phyloP scores from a whole-genome alignment of 139 green algal genomes.

The Micromonas commoda region DNA sequence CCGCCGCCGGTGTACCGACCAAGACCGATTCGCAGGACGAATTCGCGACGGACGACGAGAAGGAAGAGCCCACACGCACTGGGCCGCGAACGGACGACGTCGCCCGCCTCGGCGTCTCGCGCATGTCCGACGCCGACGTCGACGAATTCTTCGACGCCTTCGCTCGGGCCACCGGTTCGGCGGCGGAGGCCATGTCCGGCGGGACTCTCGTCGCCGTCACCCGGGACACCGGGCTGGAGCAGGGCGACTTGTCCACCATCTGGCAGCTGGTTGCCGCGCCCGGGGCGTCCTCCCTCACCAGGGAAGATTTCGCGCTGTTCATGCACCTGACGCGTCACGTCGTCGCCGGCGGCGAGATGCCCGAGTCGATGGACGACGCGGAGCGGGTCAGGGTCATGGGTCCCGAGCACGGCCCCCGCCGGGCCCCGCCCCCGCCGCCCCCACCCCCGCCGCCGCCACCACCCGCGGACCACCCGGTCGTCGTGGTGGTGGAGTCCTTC shows the following conservation, averaged over 20 bases:
- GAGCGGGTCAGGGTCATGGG: neutral
- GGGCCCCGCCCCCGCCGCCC: too few relatives aligned
- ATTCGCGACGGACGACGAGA: neutral
- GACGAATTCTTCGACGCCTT: neutral
- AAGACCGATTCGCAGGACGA: neutral
- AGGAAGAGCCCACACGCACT: too few relatives aligned
- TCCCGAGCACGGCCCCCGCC: neutral
- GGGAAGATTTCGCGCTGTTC: conserved; percentile 7
- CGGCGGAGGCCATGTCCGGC: neutral
- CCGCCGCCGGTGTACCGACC: too few relatives aligned
- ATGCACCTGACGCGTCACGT: conserved; percentile 16
- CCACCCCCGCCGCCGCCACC: too few relatives aligned
- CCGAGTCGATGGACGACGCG: neutral
- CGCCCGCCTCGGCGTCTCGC: too few relatives aligned
- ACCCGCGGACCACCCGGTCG: neutral
- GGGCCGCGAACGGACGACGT: too few relatives aligned
- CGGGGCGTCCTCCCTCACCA: neutral
- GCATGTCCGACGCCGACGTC: neutral
- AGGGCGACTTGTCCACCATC: neutral
- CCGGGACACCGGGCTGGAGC: conserved; percentile 2
- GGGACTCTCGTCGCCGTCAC: neutral
- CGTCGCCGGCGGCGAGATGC: neutral
- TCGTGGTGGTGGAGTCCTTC: conserved; percentile 5
- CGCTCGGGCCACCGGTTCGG: too few relatives aligned
- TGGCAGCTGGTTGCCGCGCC: neutral